phyloP scores from a whole-genome alignment of 2,329 filamentous ascomycete species.

The Juglanconis oblonga region DNA sequence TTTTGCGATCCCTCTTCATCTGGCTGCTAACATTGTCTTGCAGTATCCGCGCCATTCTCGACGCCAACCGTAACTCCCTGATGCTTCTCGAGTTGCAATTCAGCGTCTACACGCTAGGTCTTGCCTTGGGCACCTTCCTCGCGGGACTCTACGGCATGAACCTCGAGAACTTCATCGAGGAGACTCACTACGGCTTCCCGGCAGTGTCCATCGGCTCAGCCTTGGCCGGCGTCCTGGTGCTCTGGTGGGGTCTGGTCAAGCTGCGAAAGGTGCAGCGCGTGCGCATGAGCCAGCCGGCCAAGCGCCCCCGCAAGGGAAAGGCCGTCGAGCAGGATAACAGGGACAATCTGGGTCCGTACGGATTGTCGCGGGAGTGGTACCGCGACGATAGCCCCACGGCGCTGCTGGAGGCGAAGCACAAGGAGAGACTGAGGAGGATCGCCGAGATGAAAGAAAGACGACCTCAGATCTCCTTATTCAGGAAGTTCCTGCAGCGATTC shows the following conservation, averaged over 20 bases:
- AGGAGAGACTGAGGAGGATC: constrained; percentile 51
- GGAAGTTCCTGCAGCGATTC: constrained; percentile 26
- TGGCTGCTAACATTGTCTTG: constrained; percentile 23
- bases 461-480: constrained; percentile 25
- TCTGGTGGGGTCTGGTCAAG: constrained; percentile 78
- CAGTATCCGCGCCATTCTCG: constrained; percentile 92
- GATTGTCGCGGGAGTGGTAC: constrained; percentile 34
- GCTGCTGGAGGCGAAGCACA: constrained; percentile 51
- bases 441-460: constrained; percentile 43
- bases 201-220: constrained; percentile 70
- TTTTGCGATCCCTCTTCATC: neutral
- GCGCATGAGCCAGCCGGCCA: constrained; percentile 57
- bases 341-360: constrained; percentile 9
- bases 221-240: constrained; percentile 72
- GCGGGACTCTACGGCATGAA: constrained; percentile 99
- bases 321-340: neutral
- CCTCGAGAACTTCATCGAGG: constrained; percentile 96
- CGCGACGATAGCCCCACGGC: constrained; percentile 48
- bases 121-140: constrained; percentile 90
- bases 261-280: constrained; percentile 83
- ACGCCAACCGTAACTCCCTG: constrained; percentile 95
- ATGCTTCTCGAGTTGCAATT: constrained; percentile 98
- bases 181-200: constrained; percentile 81
- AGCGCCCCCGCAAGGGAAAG: constrained; percentile 2
- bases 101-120: constrained; percentile 89